Base-by-base conservation (phyloP, 2,329 filamentous ascomycete genomes). In the Alternaria conjuncta region DNA sequence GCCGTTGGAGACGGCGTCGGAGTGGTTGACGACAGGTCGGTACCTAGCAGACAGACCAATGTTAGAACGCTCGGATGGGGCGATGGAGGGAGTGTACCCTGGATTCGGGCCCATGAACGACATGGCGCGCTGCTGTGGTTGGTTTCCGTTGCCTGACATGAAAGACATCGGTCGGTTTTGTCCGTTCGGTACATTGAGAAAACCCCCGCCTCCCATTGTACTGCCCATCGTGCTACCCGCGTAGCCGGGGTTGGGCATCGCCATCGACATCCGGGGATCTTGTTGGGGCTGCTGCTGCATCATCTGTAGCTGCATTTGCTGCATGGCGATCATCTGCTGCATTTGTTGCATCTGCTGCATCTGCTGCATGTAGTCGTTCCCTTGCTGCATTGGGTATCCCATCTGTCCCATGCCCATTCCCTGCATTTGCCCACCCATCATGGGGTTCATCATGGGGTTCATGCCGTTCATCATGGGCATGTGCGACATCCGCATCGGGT, bases 11-110 rank as follows among this genome's bases (percentile, higher is more conserved):
- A 70, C 62, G 21, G 72, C 67, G 55, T 79, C 77, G 41, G 71
- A 70, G 41, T 75, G 70, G 50, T 77, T 79, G 0, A 92, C 94
- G 1, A 98, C 95, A 2, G 96, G 94, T 49, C 96, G 88, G 81
- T 99, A 99, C 47, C 96, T 89, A 30, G 93, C 90, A 9, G 96
- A 94, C 56, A 97, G 86, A 15, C 96, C 96, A 65, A 97, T 84
- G 78, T 96, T 98, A 84, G 94, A 98, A 65, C 96, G 91, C 82
- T 98, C 96, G 6, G 93, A 97, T 1, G 96, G 96, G 3, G 96
- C 95, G 70, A 99, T 97, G 1, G 95, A 98, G 1, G 94, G 89
- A 1, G 94, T 87, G 80, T 98, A 98, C 9, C 88, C 89, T 55
- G 65, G 58, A 28, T 65, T 61, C 15, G 69, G 65, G 15, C 69